A percentile compares a stretch with the other conserved stretches of the same genome.
Evolutionary conservation across 83 land plant genomes (phyloP).

Genomic region (Picea engelmannii): DNA sequence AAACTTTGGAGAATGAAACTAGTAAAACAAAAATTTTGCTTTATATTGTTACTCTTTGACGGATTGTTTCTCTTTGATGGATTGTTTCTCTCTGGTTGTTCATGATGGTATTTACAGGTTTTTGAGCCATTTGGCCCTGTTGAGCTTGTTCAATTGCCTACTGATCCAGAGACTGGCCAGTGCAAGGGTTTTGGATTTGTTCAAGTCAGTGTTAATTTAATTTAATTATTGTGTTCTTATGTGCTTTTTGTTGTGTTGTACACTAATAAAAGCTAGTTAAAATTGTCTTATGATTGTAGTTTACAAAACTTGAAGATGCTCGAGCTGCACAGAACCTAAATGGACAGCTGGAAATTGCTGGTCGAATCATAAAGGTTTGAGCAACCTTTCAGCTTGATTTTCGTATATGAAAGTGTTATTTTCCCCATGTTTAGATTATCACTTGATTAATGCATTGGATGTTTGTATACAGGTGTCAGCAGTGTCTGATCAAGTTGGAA

Average conservation of each 20-base stretch:
- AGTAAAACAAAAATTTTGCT: neutral
- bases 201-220: conserved; percentile 48
- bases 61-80: neutral
- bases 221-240: neutral
- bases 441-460: conserved; percentile 1
- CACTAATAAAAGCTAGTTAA: neutral
- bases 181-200: conserved; percentile 99
- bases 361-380: conserved; percentile 87
- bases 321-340: conserved; percentile 90
- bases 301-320: conserved; percentile 89
- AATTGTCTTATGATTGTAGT: conserved; percentile 48
- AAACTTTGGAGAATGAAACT: neutral
- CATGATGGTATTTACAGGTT: conserved; percentile 45
- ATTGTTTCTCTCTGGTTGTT: neutral
- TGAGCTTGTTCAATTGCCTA: conserved; percentile 95
- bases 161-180: conserved; percentile 91
- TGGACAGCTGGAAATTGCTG: conserved; percentile 92
- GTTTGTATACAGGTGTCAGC: conserved; percentile 74
- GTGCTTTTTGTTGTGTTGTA: neutral
- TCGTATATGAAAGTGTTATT: neutral
- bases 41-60: neutral
- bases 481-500: conserved; percentile 85
- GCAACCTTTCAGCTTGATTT: neutral
- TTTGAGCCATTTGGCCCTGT: conserved; percentile 98
- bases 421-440: neutral